Evolutionary conservation across 1,139 yeast genomes (phyloP).

Genomic region (Pichia sp.): DNA sequence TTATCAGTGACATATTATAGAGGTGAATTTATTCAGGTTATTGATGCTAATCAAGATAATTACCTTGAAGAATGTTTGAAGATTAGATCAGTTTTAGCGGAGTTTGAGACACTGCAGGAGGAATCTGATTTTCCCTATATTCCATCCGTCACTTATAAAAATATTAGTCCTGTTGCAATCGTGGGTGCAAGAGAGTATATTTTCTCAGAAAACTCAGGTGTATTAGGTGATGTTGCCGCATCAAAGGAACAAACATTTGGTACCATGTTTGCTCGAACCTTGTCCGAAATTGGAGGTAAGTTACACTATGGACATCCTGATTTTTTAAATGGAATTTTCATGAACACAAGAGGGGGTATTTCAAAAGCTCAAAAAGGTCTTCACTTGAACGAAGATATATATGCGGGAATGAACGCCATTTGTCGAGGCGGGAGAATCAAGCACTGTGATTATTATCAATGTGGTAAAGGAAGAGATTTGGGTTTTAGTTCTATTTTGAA

Average conservation of each 20-base stretch:
- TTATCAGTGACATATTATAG: conserved; percentile 68
- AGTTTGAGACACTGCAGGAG: conserved; percentile 56
- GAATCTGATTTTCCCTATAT: conserved; percentile 32
- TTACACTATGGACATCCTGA: conserved; percentile 92
- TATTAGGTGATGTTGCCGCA: conserved; percentile 86
- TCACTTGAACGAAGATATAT: conserved; percentile 83
- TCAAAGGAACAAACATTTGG: conserved; percentile 94
- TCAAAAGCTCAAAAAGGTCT: conserved; percentile 85
- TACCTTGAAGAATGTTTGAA: conserved; percentile 80
- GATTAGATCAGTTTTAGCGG: conserved; percentile 67
- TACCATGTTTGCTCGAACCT: conserved; percentile 76
- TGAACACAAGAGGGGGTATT: conserved; percentile 87
- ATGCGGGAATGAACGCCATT: conserved; percentile 83
- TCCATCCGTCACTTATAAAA: conserved; percentile 34
- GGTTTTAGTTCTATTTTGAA: conserved; percentile 82
- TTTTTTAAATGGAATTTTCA: conserved; percentile 71
- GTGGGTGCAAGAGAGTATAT: conserved; percentile 86
- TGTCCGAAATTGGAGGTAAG: conserved; percentile 82
- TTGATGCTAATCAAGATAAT: conserved; percentile 86
- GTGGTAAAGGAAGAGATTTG: conserved; percentile 87
- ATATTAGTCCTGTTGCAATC: conserved; percentile 60
- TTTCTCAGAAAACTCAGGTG: conserved; percentile 79
- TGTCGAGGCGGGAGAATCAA: conserved; percentile 80
- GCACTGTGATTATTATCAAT: conserved; percentile 82
- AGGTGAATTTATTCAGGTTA: conserved; percentile 81